These are phyloP conservation scores for Diaporthe australafricana DNA, from an alignment of 2,329 filamentous ascomycete genomes.

Conservation along the genomic window DNA sequence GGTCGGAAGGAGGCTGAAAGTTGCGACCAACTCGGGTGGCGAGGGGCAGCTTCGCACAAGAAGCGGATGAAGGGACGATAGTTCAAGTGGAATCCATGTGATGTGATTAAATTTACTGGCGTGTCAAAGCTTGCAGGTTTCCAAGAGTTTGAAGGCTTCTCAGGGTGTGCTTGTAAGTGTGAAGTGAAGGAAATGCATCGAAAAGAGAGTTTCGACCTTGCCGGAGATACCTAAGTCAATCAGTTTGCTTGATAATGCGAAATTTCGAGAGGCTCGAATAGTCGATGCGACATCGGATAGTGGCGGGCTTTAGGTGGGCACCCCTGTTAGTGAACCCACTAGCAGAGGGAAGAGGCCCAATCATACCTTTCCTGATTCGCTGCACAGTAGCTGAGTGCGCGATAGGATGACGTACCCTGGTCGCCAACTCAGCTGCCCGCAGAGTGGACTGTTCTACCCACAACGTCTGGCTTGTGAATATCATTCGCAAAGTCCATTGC, in stretches of 20 bases:
- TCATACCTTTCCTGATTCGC: conserved; percentile 15
- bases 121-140: not conserved
- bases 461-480: conserved; percentile 13
- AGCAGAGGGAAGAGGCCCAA: not conserved
- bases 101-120: not conserved
- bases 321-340: not conserved
- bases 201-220: not conserved
- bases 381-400: not conserved
- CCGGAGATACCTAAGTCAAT: conserved; percentile 3
- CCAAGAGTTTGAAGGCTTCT: not conserved
- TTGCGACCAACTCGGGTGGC: conserved; percentile 13
- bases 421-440: not conserved
- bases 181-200: not conserved
- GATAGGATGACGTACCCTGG: conserved; percentile 21
- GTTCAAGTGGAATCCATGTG: not conserved
- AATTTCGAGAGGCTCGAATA: conserved; percentile 31
- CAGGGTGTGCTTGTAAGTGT: not conserved
- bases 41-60: conserved; percentile 5
- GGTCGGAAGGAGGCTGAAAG: not conserved
- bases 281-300: conserved; percentile 36
- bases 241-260: conserved; percentile 36
- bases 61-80: not conserved
- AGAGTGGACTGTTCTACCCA: not conserved
- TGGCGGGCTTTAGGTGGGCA: conserved; percentile 26
- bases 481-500: not conserved